A percentile compares a stretch with the other conserved stretches of the same genome.
Evolutionary conservation across 2,329 filamentous ascomycete species (phyloP).

Genomic region (Diaporthe sp.): DNA sequence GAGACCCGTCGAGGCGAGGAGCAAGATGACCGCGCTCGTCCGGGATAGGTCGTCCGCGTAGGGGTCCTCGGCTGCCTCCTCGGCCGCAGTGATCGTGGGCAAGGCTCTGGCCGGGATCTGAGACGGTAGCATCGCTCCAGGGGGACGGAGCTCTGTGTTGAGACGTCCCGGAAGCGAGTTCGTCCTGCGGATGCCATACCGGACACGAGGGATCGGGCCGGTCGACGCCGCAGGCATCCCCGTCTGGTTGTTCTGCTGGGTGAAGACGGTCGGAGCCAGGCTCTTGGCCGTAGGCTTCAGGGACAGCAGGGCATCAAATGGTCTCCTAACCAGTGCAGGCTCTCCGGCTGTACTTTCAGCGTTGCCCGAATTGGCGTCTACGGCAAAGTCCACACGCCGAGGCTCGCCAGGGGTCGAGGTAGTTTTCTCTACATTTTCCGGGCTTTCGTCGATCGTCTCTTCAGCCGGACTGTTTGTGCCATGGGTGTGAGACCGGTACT

Average conservation of each 20-base stretch:
- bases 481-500: conserved; percentile 54
- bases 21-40: conserved; percentile 70
- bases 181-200: conserved; percentile 78
- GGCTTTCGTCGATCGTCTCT: conserved; percentile 52
- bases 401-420: conserved; percentile 56
- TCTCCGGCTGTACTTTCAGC: conserved; percentile 27
- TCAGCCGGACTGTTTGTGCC: conserved; percentile 48
- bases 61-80: conserved; percentile 47
- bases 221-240: conserved; percentile 49
- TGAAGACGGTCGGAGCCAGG: conserved; percentile 80
- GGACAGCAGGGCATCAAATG: conserved; percentile 71
- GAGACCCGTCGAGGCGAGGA: conserved; percentile 74
- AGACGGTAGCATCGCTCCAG: conserved; percentile 65
- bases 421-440: conserved; percentile 43
- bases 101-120: conserved; percentile 58
- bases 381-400: conserved; percentile 72
- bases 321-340: conserved; percentile 51
- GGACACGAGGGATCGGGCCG: conserved; percentile 68
- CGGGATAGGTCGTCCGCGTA: conserved; percentile 57
- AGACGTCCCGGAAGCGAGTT: conserved; percentile 81
- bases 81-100: conserved; percentile 46
- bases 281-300: conserved; percentile 75
- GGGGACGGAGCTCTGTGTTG: conserved; percentile 61
- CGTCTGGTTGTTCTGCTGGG: conserved; percentile 56
- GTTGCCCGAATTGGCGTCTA: conserved; percentile 44